A percentile compares a stretch with the other conserved stretches of the same genome.
Conservation (phyloP, 1,284 basidiomycete genomes). For the Tilletia indica region DNA sequence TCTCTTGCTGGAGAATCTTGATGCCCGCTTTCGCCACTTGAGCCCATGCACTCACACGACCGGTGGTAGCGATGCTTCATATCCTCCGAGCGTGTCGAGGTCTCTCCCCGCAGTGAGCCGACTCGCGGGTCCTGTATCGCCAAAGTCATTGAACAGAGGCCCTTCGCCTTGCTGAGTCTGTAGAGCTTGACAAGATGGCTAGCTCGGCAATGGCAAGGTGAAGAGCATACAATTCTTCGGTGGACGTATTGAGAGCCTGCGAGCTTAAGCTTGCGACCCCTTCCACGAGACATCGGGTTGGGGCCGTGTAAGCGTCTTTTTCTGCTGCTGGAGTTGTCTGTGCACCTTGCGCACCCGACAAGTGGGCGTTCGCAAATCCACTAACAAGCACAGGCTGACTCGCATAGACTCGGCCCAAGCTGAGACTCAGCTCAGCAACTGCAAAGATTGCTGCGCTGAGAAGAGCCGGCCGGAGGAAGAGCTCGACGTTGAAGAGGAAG, state of each 20-base stretch:
- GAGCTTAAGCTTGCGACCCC: not conserved
- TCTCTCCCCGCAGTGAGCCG: not conserved
- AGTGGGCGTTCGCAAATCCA: not conserved
- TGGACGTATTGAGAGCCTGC: not conserved
- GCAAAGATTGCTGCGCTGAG: conserved; percentile 16
- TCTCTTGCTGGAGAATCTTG: not conserved
- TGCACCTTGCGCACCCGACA: not conserved
- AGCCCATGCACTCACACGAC: not conserved
- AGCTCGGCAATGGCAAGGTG: conserved; percentile 17
- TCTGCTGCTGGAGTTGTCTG: not conserved
- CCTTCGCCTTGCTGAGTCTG: not conserved
- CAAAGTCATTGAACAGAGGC: conserved; percentile 15
- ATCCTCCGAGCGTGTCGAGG: conserved; percentile 1
- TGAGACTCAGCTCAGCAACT: conserved; percentile 14
- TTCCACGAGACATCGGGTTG: not conserved
- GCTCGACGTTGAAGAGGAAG: conserved; percentile 13
- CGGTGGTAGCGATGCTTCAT: not conserved
- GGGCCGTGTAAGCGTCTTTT: not conserved
- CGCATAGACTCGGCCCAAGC: not conserved
- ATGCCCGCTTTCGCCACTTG: conserved; percentile 3
- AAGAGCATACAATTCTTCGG: not conserved
- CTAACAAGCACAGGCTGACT: conserved; percentile 6
- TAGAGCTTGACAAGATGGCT: not conserved
- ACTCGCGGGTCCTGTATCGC: not conserved
- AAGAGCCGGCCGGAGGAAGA: conserved; percentile 6